These are phyloP conservation scores for Neonectria magnoliae DNA, from an alignment of 2,329 filamentous ascomycete species.

Conservation along the genomic window DNA sequence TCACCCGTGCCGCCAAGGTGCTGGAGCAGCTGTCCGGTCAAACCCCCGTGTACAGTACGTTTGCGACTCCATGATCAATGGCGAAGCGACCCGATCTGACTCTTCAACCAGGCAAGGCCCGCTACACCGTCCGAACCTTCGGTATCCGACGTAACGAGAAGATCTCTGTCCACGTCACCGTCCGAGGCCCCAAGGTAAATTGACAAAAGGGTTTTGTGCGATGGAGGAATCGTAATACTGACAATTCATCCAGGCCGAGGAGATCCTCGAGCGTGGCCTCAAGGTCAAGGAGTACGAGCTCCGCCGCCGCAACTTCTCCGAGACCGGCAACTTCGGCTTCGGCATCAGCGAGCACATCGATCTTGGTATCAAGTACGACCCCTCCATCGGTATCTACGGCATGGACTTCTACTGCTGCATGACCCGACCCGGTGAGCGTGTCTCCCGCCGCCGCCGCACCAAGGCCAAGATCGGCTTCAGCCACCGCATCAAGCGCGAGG, in stretches of 20 bases:
- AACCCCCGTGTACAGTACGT: constrained; percentile 98
- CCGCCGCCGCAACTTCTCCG: constrained; percentile 99
- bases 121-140: constrained; percentile 99
- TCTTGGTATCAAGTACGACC: constrained; percentile 99
- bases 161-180: constrained; percentile 99
- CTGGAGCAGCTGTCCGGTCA: constrained; percentile 99
- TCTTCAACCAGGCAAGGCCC: constrained; percentile 83
- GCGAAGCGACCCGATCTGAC: constrained; percentile 31
- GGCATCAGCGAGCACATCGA: constrained; percentile 99
- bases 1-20: constrained; percentile 99
- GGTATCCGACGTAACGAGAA: constrained; percentile 99
- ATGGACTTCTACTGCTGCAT: constrained; percentile 99
- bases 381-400: constrained; percentile 97
- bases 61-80: constrained; percentile 21
- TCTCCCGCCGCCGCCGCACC: constrained; percentile 92
- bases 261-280: constrained; percentile 99
- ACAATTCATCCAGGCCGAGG: constrained; percentile 75
- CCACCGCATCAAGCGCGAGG: constrained; percentile 93
- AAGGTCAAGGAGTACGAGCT: constrained; percentile 99
- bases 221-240: constrained; percentile 29
- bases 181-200: constrained; percentile 85
- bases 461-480: constrained; percentile 85
- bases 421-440: constrained; percentile 98
- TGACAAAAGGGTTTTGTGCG: constrained; percentile 1
- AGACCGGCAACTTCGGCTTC: constrained; percentile 99